Conservation (phyloP, 345 rosid genomes). For the Melastoma malabathricum region DNA sequence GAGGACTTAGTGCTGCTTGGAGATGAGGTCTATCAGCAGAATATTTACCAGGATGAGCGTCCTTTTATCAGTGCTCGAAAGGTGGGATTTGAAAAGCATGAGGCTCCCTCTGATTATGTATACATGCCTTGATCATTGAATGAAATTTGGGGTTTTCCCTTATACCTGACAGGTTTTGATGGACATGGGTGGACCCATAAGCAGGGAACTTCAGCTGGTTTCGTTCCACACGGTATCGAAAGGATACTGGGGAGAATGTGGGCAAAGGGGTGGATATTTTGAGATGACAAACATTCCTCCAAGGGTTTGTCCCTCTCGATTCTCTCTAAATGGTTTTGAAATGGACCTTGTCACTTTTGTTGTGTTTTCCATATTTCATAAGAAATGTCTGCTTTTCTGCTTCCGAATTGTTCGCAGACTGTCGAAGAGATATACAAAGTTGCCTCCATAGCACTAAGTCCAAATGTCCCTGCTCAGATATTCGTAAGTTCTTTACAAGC, state of each 20-base stretch:
- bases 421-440: slow-evolving; percentile 97
- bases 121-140: slow-evolving; percentile 2
- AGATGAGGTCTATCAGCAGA: slow-evolving; percentile 98
- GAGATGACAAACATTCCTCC: slow-evolving; percentile 98
- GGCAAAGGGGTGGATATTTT: slow-evolving; percentile 99
- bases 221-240: slow-evolving; percentile 96
- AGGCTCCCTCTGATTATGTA: slow-evolving; percentile 2
- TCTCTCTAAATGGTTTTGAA: neutral
- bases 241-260: slow-evolving; percentile 99
- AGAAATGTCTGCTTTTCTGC: too few relatives aligned
- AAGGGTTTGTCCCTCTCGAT: slow-evolving; percentile 29
- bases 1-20: slow-evolving; percentile 82
- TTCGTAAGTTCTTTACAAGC: slow-evolving; percentile 68
- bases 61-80: slow-evolving; percentile 83
- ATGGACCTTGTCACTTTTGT: too few relatives aligned
- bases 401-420: slow-evolving; percentile 27
- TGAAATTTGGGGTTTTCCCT: slow-evolving; percentile 5
- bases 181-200: slow-evolving; percentile 76
- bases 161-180: slow-evolving; percentile 45
- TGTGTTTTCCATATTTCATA: too few relatives aligned
- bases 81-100: slow-evolving; percentile 23
- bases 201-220: slow-evolving; percentile 84
- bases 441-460: slow-evolving; percentile 84
- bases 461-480: slow-evolving; percentile 95
- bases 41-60: slow-evolving; percentile 89